Evolutionary conservation across 495 filamentous ascomycete genomes (phyloP), one percentile per base, ranked within the genome.

Genomic region (Penicillium flavigenum): DNA sequence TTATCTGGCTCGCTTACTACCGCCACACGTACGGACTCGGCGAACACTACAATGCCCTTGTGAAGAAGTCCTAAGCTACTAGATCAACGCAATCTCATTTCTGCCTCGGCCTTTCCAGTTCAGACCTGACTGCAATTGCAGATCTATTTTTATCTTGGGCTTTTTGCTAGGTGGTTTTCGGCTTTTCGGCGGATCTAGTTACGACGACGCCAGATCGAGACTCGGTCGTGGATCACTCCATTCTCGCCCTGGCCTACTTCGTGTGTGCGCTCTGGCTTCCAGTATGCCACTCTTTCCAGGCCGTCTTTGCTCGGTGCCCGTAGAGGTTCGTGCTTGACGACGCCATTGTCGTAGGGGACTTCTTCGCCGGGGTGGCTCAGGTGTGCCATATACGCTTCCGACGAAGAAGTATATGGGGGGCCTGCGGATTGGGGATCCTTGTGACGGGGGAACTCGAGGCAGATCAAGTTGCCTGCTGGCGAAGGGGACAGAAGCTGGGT

Each of bases 31-130:
- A 91, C 76, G 92, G 92, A 2, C 76, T 98, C 17, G 94, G 94
- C 12, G 93, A 97, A 79, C 94, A 98, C 75, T 98, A 97, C 74
- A 98, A 98, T 67, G 96, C 92, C 22, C 74, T 98, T 31, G 58
- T 64, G 36, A 72, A 70, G 57, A 54, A 63, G 29, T 46, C 58
- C 5, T 69, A 60, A 62, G 32, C 9, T 42, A 51, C 22, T 34
- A 24, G 42, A 22, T 14, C 50, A 22, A 47, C 26, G 47, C 31
- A 32, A 59, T 32, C 16, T 47, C 51, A 47, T 54, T 59, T 54
- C 11, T 46, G 31, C 8, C 49, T 54, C 19, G 20, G 34, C 43
- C 19, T 19, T 44, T 47, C 26, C 5, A 14, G n/a, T n/a, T 6
- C 14, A 12, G 38, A 16, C 44, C 29, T 26, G 20, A 36, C 14